Evolutionary conservation across 768 basidiomycete species (phyloP), one percentile per base, ranked within the genome.

Genomic region (Cyclocybe aegerita): DNA sequence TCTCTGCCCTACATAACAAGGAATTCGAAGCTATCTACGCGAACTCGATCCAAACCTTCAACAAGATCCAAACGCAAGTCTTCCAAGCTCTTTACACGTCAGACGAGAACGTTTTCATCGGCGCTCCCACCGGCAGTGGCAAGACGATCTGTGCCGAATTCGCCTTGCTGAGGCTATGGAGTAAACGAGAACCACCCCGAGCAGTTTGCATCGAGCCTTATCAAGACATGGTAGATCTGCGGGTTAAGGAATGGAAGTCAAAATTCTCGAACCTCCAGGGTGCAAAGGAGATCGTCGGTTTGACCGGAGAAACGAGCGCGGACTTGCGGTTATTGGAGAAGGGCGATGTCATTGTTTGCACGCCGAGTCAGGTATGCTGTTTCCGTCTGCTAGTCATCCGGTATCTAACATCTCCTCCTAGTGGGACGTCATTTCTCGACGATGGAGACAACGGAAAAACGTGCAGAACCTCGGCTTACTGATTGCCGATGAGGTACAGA

Each of bases 81-180:
- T 98, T 99, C 86, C 94, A 98, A 60, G 95, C 96, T 0, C 77
- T 99, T 0, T 99, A 98, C 66, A 93, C 91, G 0, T 86, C 93
- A 0, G 95, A 98, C 61, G 97, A 98, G 62, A 98, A 96, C 60
- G 88, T 96, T 37, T 95, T 98, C 63, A 85, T 99, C 49, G 95
- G 94, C 14, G 97, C 96, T 0, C 96, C 97, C 0, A 94, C 97
- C 0, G 96, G 97, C 16, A 93, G 90, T 44, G 96, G 97, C 9
- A 98, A 99, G 78, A 98, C 96, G 0, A 88, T 98, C 37, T 96
- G 93, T 57, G 97, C 95, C 0, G 97, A 99, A 66, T 96, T 98
- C 53, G 97, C 97, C 0, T 73, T 99, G 10, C 73, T 99, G 42
- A 82, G 94, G n/a, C 68, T 99, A 0, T 99, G 97, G 97, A 90